Evolutionary conservation across 768 basidiomycete species (phyloP), one percentile per base, ranked within the genome.

Genomic region (Russula abietina): DNA sequence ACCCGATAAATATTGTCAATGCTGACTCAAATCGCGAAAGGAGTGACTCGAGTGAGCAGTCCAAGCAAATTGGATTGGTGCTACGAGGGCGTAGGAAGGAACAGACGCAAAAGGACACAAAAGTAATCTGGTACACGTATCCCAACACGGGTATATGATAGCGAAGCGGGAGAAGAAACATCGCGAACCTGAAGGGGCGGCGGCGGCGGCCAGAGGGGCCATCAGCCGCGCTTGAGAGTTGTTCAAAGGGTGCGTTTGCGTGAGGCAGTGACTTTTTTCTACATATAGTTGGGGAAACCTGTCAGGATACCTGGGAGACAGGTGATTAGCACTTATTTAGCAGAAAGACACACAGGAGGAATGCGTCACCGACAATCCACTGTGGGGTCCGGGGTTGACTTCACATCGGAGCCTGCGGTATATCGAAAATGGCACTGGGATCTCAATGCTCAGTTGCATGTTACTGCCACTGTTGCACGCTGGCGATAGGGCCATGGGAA

Each of bases 361-460:
- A n/a, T 83, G 22, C 78, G 54, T 80, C 81, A 51, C 83, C 83
- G 46, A 83, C 70, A 59, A 77, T 72, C 74, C 75, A 77, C 8
- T 32, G 55, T 1, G 75, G 76, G 55, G 65, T 69, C 69, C 6
- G 61, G 49, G 0, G 77, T 76, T 19, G 70, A 67, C 16, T 74
- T 75, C 36, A n/a, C n/a, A n/a, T n/a, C n/a, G n/a, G n/a, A n/a
- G n/a, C n/a, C n/a, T n/a, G 82, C n/a, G n/a, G n/a, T n/a, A n/a
- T n/a, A n/a, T n/a, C n/a, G n/a, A n/a, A n/a, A n/a, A n/a, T n/a
- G n/a, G n/a, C n/a, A n/a, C n/a, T n/a, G n/a, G n/a, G n/a, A n/a
- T n/a, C n/a, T n/a, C n/a, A n/a, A n/a, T n/a, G n/a, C n/a, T n/a
- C n/a, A n/a, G n/a, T n/a, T n/a, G n/a, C n/a, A n/a, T n/a, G n/a